Evolutionary conservation across 2,329 filamentous ascomycete species (phyloP), one percentile per base, ranked within the genome.

Genomic region (Canariomyces notabilis): DNA sequence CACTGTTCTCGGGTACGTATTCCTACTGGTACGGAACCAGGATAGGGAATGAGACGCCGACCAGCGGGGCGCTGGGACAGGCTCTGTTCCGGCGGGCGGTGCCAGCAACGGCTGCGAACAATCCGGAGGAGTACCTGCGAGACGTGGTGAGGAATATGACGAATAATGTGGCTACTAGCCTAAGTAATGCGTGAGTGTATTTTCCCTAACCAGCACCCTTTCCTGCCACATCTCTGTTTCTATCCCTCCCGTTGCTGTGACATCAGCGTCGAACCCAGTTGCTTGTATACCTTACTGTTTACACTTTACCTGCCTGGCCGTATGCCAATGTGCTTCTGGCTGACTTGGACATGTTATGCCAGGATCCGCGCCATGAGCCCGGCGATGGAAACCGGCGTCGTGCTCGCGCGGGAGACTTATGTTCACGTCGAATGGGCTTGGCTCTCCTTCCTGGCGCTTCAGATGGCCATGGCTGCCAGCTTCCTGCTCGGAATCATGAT

Each of bases 401-500:
- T 52, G 5, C 46, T 59, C 9, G 9, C 46, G 11, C 40, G 44
- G 1, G 47, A 59, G 31, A 49, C 29, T 2, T 54, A 55, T 38
- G 50, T 63, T 29, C 44, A 44, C 14, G 43, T 61, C n/a, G 48
- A 40, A 31, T 64, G 57, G 58, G 50, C 49, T 0, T 61, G 58
- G 52, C 23, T 62, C 15, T 50, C 55, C 2, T 57, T 61, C 29
- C 48, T 62, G 6, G 44, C 51, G 32, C 41, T 56, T 11, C 58
- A 62, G 26, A 45, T 59, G 9, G 29, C 46, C 7, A 42, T 55
- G 2, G 44, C 55, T 2, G 33, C 48, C 11, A 38, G 41, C 9
- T 57, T 64, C 45, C 47, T 63, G 12, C 11, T 53, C 14, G 51
- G 52, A 2, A 59, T 62, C 14, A 57, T 60, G 35, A 20, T 59